Conservation (phyloP, 2,329 filamentous ascomycete species). For the Xylaria hypoxylon region DNA sequence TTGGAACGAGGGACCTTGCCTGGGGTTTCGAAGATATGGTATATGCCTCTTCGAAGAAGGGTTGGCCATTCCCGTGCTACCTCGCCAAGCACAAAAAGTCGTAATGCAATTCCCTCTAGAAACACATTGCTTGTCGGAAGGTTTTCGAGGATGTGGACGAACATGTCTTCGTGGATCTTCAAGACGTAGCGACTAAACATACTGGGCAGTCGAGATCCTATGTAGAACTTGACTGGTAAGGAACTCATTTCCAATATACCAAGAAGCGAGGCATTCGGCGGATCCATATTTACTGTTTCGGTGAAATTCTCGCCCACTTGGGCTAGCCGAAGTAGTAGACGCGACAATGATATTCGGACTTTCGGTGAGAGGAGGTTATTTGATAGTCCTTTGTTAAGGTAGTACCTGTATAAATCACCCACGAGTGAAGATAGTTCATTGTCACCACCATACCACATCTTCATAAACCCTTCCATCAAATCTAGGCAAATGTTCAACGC, state of each 20-base stretch:
- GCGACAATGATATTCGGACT: constrained; percentile 74
- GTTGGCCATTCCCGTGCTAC: constrained; percentile 88
- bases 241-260: constrained; percentile 74
- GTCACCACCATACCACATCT: constrained; percentile 70
- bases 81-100: constrained; percentile 79
- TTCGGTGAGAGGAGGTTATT: constrained; percentile 76
- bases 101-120: constrained; percentile 85
- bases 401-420: constrained; percentile 82
- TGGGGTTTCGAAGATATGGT: constrained; percentile 93
- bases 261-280: constrained; percentile 77
- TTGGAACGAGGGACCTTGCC: constrained; percentile 74
- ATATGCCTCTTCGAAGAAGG: constrained; percentile 85
- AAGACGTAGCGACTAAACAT: constrained; percentile 88
- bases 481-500: constrained; percentile 75
- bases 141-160: constrained; percentile 83
- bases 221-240: constrained; percentile 79
- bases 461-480: constrained; percentile 72
- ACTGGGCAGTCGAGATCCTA: constrained; percentile 75
- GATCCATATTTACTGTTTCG: constrained; percentile 66
- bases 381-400: constrained; percentile 74
- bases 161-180: constrained; percentile 83
- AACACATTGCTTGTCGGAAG: constrained; percentile 79
- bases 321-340: constrained; percentile 77
- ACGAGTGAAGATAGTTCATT: constrained; percentile 73
- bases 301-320: constrained; percentile 75